Conservation (phyloP, 1,284 basidiomycete species). For the Lentinus polychrous region DNA sequence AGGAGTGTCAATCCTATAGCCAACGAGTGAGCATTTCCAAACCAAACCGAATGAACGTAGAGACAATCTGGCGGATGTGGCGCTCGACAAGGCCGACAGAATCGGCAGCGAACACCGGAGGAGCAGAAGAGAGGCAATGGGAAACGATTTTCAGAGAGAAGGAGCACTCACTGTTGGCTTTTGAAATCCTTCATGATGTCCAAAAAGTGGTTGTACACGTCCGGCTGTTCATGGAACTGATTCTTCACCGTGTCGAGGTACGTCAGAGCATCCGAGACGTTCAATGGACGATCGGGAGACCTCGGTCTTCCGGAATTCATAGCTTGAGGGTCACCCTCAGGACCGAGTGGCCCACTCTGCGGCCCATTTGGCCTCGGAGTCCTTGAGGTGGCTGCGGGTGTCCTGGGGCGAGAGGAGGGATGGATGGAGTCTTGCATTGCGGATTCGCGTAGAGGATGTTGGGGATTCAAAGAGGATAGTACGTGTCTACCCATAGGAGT, state of each 20-base stretch:
- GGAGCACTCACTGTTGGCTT: constrained; percentile 75
- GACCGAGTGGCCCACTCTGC: not conserved
- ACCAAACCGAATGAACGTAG: not conserved
- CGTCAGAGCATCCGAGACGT: constrained; percentile 90
- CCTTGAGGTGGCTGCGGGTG: not conserved
- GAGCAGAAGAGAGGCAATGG: not conserved
- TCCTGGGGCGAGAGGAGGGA: not conserved
- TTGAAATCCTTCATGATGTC: constrained; percentile 99
- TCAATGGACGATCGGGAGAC: constrained; percentile 41
- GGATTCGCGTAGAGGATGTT: not conserved
- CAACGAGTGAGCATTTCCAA: constrained; percentile 5
- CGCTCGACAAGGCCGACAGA: too few species aligned
- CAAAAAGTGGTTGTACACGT: constrained; percentile 95
- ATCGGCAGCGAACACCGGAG: too few species aligned
- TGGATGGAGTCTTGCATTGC: not conserved
- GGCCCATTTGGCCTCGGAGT: constrained; percentile 5
- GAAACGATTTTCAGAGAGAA: constrained; percentile 9
- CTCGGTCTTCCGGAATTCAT: not conserved
- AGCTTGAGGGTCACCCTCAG: constrained; percentile 7
- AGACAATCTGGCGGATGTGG: not conserved
- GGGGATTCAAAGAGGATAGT: not conserved
- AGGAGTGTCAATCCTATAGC: constrained; percentile 88
- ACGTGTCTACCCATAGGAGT: not conserved
- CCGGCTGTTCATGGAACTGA: constrained; percentile 87
- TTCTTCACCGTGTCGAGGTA: constrained; percentile 96